Conservation (phyloP, 2,329 filamentous ascomycete genomes). For the Dendryphion nanum region DNA sequence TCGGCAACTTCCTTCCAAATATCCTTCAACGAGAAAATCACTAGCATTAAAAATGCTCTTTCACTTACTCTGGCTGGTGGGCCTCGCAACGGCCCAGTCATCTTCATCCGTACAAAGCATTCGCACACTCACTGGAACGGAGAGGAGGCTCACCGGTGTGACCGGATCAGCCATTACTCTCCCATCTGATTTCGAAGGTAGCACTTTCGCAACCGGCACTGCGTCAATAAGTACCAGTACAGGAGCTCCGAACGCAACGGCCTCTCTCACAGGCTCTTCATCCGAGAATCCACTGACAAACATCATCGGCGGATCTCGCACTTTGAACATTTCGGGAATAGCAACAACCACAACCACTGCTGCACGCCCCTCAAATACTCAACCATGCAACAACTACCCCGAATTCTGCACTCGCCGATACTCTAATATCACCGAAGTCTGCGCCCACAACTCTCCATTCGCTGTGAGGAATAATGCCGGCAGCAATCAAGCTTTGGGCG, state of each 20-base stretch:
- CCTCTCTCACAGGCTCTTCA: constrained; percentile 12
- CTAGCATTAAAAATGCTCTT: too few species aligned
- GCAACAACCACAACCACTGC: constrained; percentile 27
- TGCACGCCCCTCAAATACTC: constrained; percentile 37
- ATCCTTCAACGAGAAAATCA: too few species aligned
- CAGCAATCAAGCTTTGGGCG: constrained; percentile 37
- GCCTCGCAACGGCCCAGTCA: constrained; percentile 21
- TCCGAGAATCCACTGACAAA: constrained; percentile 21
- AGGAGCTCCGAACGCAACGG: constrained; percentile 20
- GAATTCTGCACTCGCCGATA: constrained; percentile 41
- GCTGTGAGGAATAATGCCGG: constrained; percentile 32
- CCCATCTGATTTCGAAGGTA: constrained; percentile 25
- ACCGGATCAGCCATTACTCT: constrained; percentile 25
- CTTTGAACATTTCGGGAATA: constrained; percentile 15
- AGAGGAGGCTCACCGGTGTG: constrained; percentile 10
- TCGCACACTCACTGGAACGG: constrained; percentile 21
- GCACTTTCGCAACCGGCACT: constrained; percentile 21
- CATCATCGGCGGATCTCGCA: constrained; percentile 19
- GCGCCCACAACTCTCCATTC: constrained; percentile 42
- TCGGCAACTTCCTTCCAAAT: too few species aligned
- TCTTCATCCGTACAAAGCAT: constrained; percentile 23
- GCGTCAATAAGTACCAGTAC: constrained; percentile 10
- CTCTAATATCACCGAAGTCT: constrained; percentile 43
- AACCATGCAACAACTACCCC: constrained; percentile 42
- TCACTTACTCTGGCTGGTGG: constrained; percentile 14